Percentiles rank a stretch among this genome's conserved stretches.
Evolutionary conservation across 1,284 basidiomycete genomes (phyloP).

Genomic region (Heterobasidion parviporum): DNA sequence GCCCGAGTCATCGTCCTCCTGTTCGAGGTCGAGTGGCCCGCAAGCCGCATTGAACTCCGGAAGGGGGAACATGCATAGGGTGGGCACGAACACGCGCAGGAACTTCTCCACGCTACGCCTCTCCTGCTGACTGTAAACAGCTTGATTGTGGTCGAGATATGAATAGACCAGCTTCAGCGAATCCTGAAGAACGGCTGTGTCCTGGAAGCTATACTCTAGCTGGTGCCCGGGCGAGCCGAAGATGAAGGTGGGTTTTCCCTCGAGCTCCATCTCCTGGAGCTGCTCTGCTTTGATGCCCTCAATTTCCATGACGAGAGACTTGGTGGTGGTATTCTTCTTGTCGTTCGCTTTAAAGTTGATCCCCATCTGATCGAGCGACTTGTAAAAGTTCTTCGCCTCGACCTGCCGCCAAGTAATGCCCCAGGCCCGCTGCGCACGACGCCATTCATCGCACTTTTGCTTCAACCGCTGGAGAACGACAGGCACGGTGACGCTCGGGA

Average conservation of each 20-base stretch:
- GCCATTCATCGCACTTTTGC: constrained; percentile 98
- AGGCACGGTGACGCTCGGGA: constrained; percentile 84
- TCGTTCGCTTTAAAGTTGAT: constrained; percentile 93
- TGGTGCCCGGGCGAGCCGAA: constrained; percentile 54
- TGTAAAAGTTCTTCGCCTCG: constrained; percentile 96
- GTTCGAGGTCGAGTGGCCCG: constrained; percentile 41
- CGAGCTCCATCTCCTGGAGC: constrained; percentile 19
- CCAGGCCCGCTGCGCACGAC: constrained; percentile 91
- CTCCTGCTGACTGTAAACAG: constrained; percentile 70
- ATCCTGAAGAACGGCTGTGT: constrained; percentile 80
- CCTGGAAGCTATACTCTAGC: constrained; percentile 74
- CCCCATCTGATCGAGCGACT: constrained; percentile 93
- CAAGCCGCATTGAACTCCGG: constrained; percentile 75
- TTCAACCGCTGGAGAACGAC: constrained; percentile 89
- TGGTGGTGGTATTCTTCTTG: constrained; percentile 92
- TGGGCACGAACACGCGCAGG: constrained; percentile 79
- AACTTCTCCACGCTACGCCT: constrained; percentile 81
- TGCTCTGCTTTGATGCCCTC: constrained; percentile 75
- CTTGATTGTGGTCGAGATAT: constrained; percentile 82
- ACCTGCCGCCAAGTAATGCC: constrained; percentile 96
- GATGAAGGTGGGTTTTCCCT: constrained; percentile 10
- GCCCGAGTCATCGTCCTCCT: constrained; percentile 37
- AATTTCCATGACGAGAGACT: constrained; percentile 85
- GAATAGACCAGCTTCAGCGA: constrained; percentile 84
- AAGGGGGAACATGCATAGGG: constrained; percentile 70